phyloP scores from a whole-genome alignment of 2,329 filamentous ascomycete species.

The Alternaria sp. region DNA sequence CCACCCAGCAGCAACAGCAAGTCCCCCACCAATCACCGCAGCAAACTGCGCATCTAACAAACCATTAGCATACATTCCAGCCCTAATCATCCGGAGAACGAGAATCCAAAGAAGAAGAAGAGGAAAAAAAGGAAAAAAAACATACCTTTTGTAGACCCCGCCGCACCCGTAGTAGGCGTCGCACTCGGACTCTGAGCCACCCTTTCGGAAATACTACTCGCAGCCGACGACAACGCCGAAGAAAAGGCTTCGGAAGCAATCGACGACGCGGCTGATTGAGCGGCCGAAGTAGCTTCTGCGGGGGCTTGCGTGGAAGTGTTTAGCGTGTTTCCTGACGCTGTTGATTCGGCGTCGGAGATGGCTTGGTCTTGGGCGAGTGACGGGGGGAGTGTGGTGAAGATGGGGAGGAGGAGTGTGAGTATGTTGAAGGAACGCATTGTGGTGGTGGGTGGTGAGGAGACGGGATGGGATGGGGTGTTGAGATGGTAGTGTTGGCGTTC shows the following conservation, averaged over 20 bases:
- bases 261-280: background rate
- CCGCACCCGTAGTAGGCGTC: background rate
- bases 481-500: too few species aligned
- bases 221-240: background rate
- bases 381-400: background rate
- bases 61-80: background rate
- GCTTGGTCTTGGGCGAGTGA: background rate
- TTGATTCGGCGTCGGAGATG: background rate
- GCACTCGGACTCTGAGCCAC: constrained; percentile 1
- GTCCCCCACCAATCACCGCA: background rate
- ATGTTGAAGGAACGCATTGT: background rate
- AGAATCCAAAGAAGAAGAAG: background rate
- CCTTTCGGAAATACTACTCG: background rate
- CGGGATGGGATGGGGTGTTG: too few species aligned
- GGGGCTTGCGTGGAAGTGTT: background rate
- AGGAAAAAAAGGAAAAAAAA: background rate
- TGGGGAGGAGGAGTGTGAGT: background rate
- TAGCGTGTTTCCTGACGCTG: background rate
- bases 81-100: rapidly evolving
- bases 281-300: background rate
- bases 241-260: background rate
- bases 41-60: background rate
- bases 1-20: background rate
- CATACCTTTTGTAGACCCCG: background rate
- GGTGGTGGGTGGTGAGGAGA: too few species aligned